Conservation (phyloP, 148 eudicot genomes). For the Diospyros lotus region DNA sequence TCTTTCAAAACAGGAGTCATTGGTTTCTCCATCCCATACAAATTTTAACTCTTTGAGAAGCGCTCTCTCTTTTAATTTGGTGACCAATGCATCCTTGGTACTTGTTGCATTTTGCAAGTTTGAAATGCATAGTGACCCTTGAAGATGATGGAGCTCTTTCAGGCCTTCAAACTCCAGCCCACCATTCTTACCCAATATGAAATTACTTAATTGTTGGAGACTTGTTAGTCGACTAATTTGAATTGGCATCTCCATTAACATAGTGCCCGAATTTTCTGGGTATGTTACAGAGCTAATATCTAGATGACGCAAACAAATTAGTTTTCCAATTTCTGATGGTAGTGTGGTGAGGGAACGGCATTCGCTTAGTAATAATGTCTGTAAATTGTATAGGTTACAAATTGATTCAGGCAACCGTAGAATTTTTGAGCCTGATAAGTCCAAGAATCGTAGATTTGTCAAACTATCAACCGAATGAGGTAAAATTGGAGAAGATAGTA, state of each 20-base stretch:
- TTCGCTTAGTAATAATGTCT: not conserved
- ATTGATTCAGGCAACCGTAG: not conserved
- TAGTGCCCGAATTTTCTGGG: not conserved
- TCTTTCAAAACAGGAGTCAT: not conserved
- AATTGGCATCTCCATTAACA: not conserved
- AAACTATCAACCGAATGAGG: not conserved
- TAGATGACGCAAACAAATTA: not conserved
- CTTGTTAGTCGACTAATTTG: not conserved
- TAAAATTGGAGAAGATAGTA: not conserved
- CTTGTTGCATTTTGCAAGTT: not conserved
- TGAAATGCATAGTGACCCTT: not conserved
- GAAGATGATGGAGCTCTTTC: constrained; percentile 1
- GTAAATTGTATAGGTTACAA: not conserved
- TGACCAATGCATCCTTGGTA: not conserved
- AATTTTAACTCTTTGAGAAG: not conserved
- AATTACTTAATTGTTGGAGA: not conserved
- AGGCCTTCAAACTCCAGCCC: not conserved
- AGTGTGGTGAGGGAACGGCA: not conserved
- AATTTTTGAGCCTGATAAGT: not conserved
- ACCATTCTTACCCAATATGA: not conserved
- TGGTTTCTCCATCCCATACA: not conserved
- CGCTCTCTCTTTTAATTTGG: not conserved
- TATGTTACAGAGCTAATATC: too few species aligned
- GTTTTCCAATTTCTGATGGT: not conserved
- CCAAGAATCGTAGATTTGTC: not conserved